These are phyloP conservation scores for Colletotrichum sp. DNA, from an alignment of 2,329 filamentous ascomycete species.

Conservation along the genomic window DNA sequence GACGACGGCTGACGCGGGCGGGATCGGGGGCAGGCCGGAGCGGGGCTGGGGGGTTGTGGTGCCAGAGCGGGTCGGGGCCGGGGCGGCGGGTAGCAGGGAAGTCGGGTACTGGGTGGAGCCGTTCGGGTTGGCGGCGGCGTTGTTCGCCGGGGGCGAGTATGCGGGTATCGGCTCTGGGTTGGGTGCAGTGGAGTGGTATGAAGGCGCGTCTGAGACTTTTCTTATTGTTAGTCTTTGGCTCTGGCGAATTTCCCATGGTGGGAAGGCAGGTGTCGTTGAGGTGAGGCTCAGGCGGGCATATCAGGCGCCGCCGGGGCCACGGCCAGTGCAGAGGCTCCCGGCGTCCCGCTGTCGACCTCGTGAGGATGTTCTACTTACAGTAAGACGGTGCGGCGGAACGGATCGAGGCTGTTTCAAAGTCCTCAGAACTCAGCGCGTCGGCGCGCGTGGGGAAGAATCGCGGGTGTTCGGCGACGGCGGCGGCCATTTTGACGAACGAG, in stretches of 20 bases:
- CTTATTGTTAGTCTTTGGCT: background rate
- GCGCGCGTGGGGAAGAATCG: constrained; percentile 20
- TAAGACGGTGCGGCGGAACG: constrained; percentile 73
- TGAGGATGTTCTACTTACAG: constrained; percentile 45
- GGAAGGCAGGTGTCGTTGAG: background rate
- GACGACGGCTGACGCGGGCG: constrained; percentile 35
- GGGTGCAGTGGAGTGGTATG: constrained; percentile 64
- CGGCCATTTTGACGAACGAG: constrained; percentile 2
- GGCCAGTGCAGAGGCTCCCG: background rate
- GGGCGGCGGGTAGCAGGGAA: constrained; percentile 15
- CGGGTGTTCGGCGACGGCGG: constrained; percentile 7
- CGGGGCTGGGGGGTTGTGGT: constrained; percentile 27
- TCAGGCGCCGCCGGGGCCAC: background rate
- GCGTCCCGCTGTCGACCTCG: background rate
- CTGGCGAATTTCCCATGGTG: background rate
- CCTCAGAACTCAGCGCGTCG: constrained; percentile 47
- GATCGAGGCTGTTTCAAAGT: constrained; percentile 72
- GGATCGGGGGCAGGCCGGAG: constrained; percentile 57
- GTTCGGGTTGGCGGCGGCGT: constrained; percentile 17
- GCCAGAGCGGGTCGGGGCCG: constrained; percentile 30
- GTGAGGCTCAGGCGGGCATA: background rate
- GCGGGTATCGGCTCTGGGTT: constrained; percentile 53
- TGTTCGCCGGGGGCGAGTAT: constrained; percentile 48
- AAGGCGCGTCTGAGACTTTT: constrained; percentile 67
- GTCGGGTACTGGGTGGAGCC: constrained; percentile 23